Evolutionary conservation across 352 stramenopile species (phyloP).

Genomic region (Globisporangium rhizosaccharum): DNA sequence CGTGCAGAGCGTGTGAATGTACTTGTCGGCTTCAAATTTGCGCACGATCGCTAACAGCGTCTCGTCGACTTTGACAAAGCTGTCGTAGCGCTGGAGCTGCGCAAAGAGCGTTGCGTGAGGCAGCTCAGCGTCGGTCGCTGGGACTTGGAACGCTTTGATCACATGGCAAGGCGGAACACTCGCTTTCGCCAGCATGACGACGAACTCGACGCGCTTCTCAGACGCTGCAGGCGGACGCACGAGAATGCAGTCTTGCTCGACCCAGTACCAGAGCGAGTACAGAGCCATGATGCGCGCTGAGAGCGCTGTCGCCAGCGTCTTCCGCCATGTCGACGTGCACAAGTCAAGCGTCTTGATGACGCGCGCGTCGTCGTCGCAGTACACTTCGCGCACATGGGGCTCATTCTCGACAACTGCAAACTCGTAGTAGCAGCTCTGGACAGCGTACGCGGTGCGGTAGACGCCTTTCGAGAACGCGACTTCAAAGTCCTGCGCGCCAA

Average conservation of each 20-base stretch:
- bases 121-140: conserved; percentile 18
- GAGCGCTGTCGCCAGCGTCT: conserved; percentile 15
- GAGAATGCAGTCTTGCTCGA: conserved; percentile 33
- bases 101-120: conserved; percentile 13
- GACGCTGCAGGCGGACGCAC: conserved; percentile 20
- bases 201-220: background rate
- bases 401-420: conserved; percentile 24
- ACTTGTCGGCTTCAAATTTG: conserved; percentile 39
- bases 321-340: conserved; percentile 22
- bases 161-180: conserved; percentile 3
- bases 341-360: conserved; percentile 25
- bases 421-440: conserved; percentile 28
- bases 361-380: background rate
- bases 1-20: conserved; percentile 27
- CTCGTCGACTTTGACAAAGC: conserved; percentile 17
- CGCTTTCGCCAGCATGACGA: background rate
- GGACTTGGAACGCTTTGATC: conserved; percentile 27
- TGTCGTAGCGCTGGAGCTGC: conserved; percentile 15
- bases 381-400: conserved; percentile 31
- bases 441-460: conserved; percentile 22
- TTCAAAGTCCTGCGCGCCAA: conserved; percentile 47
- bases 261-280: conserved; percentile 50
- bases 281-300: conserved; percentile 24
- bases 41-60: conserved; percentile 13
- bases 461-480: conserved; percentile 24